Percentiles rank a stretch among this genome's conserved stretches.
phyloP scores from a whole-genome alignment of 352 stramenopile species.

The Phytopythium aichiense region DNA sequence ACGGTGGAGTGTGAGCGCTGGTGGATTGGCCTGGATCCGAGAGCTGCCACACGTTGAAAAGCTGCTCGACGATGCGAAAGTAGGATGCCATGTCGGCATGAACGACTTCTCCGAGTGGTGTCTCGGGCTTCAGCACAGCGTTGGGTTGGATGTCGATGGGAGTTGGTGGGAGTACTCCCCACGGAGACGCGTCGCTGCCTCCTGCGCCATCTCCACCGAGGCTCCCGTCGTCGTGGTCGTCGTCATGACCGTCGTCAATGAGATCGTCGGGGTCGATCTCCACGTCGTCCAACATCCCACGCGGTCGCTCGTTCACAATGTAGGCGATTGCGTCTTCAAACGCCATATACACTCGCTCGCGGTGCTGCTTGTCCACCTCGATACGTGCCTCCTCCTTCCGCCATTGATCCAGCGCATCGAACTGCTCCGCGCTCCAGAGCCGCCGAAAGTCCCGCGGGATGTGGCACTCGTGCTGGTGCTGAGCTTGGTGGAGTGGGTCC shows the following conservation, averaged over 20 bases:
- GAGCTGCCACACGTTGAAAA: slow-evolving; percentile 26
- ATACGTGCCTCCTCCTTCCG: slow-evolving; percentile 52
- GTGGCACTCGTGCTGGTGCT: slow-evolving; percentile 1
- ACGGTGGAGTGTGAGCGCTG: slow-evolving; percentile 15
- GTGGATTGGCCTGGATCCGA: background rate
- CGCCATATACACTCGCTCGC: slow-evolving; percentile 53
- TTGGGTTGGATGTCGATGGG: slow-evolving; percentile 58
- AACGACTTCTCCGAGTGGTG: slow-evolving; percentile 61
- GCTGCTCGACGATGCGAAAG: slow-evolving; percentile 59
- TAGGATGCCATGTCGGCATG: slow-evolving; percentile 63
- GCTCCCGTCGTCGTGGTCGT: slow-evolving; percentile 26
- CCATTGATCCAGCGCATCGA: slow-evolving; percentile 43
- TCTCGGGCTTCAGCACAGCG: slow-evolving; percentile 43
- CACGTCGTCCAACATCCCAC: slow-evolving; percentile 42
- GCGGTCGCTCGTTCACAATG: slow-evolving; percentile 64
- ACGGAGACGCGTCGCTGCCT: slow-evolving; percentile 41
- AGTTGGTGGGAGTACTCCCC: slow-evolving; percentile 42
- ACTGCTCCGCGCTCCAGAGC: slow-evolving; percentile 59
- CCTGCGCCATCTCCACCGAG: slow-evolving; percentile 8
- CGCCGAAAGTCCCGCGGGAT: slow-evolving; percentile 65
- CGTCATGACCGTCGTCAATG: slow-evolving; percentile 66
- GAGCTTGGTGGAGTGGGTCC: slow-evolving; percentile 8
- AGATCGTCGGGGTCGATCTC: slow-evolving; percentile 63
- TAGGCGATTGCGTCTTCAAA: slow-evolving; percentile 75
- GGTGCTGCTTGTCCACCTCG: slow-evolving; percentile 36